phyloP scores from a whole-genome alignment of 2,329 filamentous ascomycete species.

The Aspergillus melleus region DNA sequence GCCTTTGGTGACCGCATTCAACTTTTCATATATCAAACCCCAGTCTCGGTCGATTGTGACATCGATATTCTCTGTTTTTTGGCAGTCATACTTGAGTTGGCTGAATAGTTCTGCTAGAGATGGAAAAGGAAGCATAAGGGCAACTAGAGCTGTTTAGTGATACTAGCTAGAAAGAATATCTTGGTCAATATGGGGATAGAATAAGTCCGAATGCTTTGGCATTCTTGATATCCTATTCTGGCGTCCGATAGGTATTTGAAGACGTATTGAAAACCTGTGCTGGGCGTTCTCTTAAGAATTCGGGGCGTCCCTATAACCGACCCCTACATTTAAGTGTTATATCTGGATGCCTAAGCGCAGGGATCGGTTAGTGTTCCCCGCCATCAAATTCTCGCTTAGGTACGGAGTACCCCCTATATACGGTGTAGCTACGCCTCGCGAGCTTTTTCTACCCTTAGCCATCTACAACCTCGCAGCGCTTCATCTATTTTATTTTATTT shows the following conservation, averaged over 20 bases:
- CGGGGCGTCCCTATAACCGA: too few species aligned
- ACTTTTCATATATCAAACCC: neutral
- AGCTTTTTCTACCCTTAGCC: neutral
- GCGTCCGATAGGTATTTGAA: neutral
- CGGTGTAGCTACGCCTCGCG: neutral
- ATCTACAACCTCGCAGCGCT: neutral
- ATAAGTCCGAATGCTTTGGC: too few species aligned
- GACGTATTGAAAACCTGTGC: too few species aligned
- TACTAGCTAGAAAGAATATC: too few species aligned
- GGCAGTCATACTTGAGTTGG: slow-evolving; percentile 5
- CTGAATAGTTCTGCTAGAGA: neutral
- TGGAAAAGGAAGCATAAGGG: neutral
- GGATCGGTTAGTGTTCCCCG: too few species aligned
- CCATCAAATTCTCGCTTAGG: too few species aligned
- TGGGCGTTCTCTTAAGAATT: too few species aligned
- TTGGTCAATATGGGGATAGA: too few species aligned
- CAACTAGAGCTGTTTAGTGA: neutral
- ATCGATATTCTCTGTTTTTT: neutral
- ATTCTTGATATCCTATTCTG: neutral
- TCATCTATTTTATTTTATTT: neutral
- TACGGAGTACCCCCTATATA: neutral
- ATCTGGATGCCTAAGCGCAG: too few species aligned
- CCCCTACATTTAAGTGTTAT: too few species aligned
- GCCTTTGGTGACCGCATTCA: slow-evolving; percentile 4
- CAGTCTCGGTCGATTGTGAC: neutral